Conservation (phyloP, 768 basidiomycete genomes). For the Strobilomyces echinocephalus region DNA sequence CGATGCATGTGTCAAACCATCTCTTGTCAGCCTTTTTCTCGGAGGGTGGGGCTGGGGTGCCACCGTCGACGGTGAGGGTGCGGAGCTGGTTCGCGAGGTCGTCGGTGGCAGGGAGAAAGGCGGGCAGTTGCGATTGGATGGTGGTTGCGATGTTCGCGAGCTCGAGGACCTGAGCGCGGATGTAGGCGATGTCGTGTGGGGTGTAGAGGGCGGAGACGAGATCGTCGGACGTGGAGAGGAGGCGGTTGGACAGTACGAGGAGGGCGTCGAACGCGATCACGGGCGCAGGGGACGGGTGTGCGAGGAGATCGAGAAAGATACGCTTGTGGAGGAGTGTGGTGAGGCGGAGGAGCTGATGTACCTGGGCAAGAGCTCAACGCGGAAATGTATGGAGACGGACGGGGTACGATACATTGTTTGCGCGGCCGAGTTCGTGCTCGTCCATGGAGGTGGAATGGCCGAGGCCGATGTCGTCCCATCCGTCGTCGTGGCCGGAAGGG, state of each 20-base stretch:
- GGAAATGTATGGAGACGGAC: neutral
- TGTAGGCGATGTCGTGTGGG: constrained; percentile 48
- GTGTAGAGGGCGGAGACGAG: constrained; percentile 61
- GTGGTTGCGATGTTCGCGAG: constrained; percentile 36
- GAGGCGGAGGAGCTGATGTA: constrained; percentile 56
- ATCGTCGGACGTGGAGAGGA: constrained; percentile 59
- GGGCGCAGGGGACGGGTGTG: constrained; percentile 25
- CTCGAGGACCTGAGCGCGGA: constrained; percentile 37
- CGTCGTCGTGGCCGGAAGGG: constrained; percentile 36
- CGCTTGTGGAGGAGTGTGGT: constrained; percentile 60
- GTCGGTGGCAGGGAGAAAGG: constrained; percentile 22
- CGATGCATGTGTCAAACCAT: constrained; percentile 66
- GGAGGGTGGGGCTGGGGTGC: neutral
- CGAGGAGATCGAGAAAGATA: constrained; percentile 48
- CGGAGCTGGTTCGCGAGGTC: constrained; percentile 24
- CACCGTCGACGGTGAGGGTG: constrained; percentile 18
- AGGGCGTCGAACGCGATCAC: constrained; percentile 46
- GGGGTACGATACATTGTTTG: constrained; percentile 48
- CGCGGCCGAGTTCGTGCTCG: constrained; percentile 47
- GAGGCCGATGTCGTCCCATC: constrained; percentile 57
- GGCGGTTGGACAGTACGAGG: constrained; percentile 42
- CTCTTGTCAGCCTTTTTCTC: constrained; percentile 38
- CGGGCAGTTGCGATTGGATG: constrained; percentile 30
- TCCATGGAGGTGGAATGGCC: constrained; percentile 46
- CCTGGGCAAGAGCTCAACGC: constrained; percentile 33